Evolutionary conservation across 192 early-diverging fungal species (phyloP).

Genomic region (Entomortierella beljakovae): DNA sequence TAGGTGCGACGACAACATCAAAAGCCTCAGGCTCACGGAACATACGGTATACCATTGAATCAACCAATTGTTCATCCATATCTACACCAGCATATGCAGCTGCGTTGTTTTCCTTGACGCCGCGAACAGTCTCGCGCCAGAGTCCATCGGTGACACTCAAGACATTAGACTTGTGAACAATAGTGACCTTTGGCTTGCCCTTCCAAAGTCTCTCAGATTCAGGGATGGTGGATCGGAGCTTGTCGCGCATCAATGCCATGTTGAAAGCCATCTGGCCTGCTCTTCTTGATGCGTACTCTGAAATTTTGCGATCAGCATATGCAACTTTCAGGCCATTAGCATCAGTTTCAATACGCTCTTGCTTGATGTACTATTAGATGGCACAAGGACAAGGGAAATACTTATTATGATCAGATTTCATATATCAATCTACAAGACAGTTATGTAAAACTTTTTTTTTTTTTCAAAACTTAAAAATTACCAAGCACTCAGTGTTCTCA

Average conservation of each 20-base stretch:
- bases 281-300: conserved; percentile 87
- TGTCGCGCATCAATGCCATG: conserved; percentile 86
- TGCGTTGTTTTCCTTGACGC: conserved; percentile 73
- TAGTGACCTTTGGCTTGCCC: conserved; percentile 82
- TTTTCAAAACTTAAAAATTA: conserved; percentile 48
- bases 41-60: conserved; percentile 99
- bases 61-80: conserved; percentile 97
- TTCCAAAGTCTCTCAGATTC: conserved; percentile 73
- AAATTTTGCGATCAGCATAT: conserved; percentile 91
- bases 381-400: not conserved
- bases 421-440: not conserved
- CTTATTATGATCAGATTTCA: not conserved
- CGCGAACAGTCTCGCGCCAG: conserved; percentile 92
- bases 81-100: conserved; percentile 70
- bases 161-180: conserved; percentile 99
- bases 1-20: conserved; percentile 97
- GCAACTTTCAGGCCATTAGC: conserved; percentile 75
- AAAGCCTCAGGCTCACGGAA: conserved; percentile 97
- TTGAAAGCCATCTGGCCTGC: conserved; percentile 93
- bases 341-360: conserved; percentile 75
- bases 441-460: not conserved
- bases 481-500: conserved; percentile 98
- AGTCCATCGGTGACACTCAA: conserved; percentile 95
- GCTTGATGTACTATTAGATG: conserved; percentile 81
- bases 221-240: conserved; percentile 69